Evolutionary conservation across 805 yeast genomes (phyloP).

Genomic region (Clavispora asparagi): DNA sequence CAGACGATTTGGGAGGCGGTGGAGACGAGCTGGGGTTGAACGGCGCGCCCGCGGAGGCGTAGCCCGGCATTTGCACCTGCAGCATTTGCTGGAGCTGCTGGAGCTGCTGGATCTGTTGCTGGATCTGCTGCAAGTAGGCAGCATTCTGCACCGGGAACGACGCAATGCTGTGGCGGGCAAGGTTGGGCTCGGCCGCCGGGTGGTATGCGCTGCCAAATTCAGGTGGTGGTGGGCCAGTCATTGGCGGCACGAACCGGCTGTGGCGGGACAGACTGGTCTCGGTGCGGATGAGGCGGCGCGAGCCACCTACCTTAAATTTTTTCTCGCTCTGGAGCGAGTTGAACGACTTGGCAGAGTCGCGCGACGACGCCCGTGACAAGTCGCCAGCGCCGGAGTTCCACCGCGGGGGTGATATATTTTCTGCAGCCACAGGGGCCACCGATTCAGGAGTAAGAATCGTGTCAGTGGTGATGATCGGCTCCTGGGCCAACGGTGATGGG

Average conservation of each 20-base stretch:
- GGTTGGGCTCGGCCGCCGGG: neutral
- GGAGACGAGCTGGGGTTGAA: neutral
- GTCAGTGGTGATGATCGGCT: neutral
- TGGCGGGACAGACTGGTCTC: slow-evolving; percentile 3
- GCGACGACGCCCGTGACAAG: slow-evolving; percentile 1
- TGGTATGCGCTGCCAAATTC: slow-evolving; percentile 2
- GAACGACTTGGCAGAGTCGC: slow-evolving; percentile 18
- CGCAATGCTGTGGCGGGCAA: slow-evolving; percentile 8
- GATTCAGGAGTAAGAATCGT: neutral
- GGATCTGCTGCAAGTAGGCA: slow-evolving; percentile 46
- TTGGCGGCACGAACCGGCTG: slow-evolving; percentile 10
- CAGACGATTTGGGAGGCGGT: slow-evolving; percentile 10
- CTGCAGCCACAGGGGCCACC: neutral
- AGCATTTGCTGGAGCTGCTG: slow-evolving; percentile 8
- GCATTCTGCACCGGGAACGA: slow-evolving; percentile 7
- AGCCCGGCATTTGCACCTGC: neutral
- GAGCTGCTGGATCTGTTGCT: slow-evolving; percentile 48
- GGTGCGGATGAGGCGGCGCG: slow-evolving; percentile 7
- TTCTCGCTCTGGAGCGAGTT: slow-evolving; percentile 29
- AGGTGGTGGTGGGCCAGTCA: slow-evolving; percentile 16
- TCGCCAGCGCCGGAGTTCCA: neutral
- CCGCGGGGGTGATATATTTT: neutral
- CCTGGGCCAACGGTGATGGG: neutral
- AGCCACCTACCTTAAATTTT: slow-evolving; percentile 11
- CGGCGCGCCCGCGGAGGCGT: neutral